Evolutionary conservation across 2,329 filamentous ascomycete species (phyloP).

Genomic region (Ascochyta koolunga): DNA sequence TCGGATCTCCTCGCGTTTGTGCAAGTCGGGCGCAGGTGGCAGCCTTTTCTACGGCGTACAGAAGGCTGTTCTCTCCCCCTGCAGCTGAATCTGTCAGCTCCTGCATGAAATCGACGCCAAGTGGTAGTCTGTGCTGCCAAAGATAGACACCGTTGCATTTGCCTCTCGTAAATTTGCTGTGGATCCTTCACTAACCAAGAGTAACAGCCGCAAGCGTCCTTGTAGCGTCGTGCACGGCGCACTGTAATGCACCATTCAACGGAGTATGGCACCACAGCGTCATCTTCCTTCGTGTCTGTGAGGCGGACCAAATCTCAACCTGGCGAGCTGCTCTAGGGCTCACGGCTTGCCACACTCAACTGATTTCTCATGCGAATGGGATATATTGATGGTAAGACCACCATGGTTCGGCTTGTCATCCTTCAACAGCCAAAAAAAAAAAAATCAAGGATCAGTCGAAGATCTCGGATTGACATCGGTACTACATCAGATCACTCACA

Average conservation of each 20-base stretch:
- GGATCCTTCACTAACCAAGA: conserved; percentile 7
- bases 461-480: conserved; percentile 1
- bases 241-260: conserved; percentile 1
- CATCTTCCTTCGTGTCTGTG: conserved; percentile 11
- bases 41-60: background rate
- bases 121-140: conserved; percentile 9
- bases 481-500: background rate
- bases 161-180: conserved; percentile 11
- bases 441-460: conserved; percentile 2
- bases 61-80: background rate
- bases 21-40: conserved; percentile 1
- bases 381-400: conserved; percentile 11
- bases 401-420: background rate
- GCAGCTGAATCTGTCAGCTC: conserved; percentile 3
- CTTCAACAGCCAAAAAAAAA: conserved; percentile 5
- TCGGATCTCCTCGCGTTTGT: conserved; percentile 12
- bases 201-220: conserved; percentile 9
- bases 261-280: conserved; percentile 8
- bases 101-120: background rate
- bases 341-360: background rate
- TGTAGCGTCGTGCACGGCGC: conserved; percentile 15
- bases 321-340: background rate
- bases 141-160: conserved; percentile 14
- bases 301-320: background rate
- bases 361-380: background rate